Percentiles rank a stretch among this genome's conserved stretches.
Conservation (phyloP, 768 basidiomycete genomes). For the Amanita pseudoporphyria region DNA sequence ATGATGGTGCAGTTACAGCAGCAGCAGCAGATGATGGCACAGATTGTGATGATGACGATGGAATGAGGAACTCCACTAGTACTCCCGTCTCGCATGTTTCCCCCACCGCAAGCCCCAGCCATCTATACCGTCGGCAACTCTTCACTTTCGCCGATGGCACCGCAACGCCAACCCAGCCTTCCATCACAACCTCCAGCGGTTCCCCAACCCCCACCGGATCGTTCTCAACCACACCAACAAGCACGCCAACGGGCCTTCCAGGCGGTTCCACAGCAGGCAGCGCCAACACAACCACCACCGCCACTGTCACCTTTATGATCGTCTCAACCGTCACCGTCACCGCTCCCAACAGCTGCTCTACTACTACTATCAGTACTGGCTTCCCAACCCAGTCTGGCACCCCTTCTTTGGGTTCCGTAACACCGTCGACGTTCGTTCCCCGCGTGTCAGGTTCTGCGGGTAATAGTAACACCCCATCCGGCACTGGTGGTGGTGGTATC, state of each 20-base stretch:
- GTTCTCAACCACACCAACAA: not conserved
- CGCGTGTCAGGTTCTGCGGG: not conserved
- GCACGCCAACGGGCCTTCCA: not conserved
- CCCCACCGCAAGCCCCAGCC: not conserved
- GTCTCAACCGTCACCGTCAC: constrained; percentile 7
- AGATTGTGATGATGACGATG: constrained; percentile 7
- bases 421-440: not conserved
- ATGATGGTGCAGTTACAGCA: no score
- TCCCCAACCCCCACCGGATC: no score
- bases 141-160: not conserved
- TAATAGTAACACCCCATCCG: not conserved
- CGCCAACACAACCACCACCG: not conserved
- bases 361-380: not conserved
- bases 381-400: not conserved
- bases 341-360: not conserved
- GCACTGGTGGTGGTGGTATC: not conserved
- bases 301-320: not conserved
- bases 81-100: not conserved
- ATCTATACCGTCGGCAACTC: not conserved
- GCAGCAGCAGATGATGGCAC: no score
- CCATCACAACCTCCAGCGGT: not conserved
- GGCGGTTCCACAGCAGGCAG: no score
- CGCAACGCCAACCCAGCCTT: not conserved
- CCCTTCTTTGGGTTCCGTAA: not conserved
- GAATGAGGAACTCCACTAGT: constrained; percentile 1